Conservation (phyloP, 2,329 filamentous ascomycete species). For the Exutisphaerella laricina region DNA sequence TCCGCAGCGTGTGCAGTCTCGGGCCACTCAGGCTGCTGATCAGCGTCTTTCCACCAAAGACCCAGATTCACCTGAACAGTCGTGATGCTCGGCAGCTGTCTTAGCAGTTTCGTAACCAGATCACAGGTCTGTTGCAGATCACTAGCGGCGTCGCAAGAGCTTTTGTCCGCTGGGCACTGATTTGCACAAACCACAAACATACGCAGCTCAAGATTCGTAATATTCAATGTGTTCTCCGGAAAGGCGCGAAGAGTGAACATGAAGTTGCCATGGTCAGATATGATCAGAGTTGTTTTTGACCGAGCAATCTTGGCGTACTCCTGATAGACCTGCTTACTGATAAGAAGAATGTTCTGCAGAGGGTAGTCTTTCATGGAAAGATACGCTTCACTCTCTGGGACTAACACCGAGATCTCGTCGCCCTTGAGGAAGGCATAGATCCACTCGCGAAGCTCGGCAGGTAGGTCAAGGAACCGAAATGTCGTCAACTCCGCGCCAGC, state of each 20-base stretch:
- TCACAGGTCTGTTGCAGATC: neutral
- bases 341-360: neutral
- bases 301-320: neutral
- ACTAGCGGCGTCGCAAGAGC: constrained; percentile 1
- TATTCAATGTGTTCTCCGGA: neutral
- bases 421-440: neutral
- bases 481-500: neutral
- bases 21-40: neutral
- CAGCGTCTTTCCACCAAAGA: constrained; percentile 3
- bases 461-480: constrained; percentile 4
- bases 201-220: neutral
- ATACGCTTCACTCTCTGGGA: neutral
- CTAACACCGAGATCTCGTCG: neutral
- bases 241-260: constrained; percentile 2
- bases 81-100: neutral
- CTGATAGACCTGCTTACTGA: neutral
- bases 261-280: constrained; percentile 5
- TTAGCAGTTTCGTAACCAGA: neutral
- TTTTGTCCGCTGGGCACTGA: neutral
- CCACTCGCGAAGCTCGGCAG: constrained; percentile 3
- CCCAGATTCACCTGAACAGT: constrained; percentile 2
- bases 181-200: constrained; percentile 5
- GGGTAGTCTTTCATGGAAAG: constrained; percentile 2
- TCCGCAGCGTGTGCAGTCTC: neutral
- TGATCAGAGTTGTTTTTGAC: neutral